Evolutionary conservation across 352 stramenopile genomes (phyloP), one percentile per base, ranked within the genome.

Genomic region (Globisporangium heterothallicum): DNA sequence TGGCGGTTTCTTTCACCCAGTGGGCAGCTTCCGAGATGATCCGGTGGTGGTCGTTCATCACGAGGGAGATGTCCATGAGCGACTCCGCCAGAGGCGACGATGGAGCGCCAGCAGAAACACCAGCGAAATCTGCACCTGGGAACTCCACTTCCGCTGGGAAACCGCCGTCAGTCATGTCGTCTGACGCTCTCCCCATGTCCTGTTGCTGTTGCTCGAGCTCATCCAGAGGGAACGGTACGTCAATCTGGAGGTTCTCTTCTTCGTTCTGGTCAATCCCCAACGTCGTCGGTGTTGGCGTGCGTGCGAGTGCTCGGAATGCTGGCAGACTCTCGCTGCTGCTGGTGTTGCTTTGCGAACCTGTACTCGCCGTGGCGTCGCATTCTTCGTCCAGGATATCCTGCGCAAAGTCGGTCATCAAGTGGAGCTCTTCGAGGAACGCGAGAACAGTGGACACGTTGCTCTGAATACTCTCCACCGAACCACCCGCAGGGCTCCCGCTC

Each of bases 1-100:
- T 59, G 26, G 71, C 63, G 5, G 52, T 59, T 54, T 85, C 84
- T 1, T 40, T 49, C 0, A 88, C 63, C 53, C 68, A 79, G 26
- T 69, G 66, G 27, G 74, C 62, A 0, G 69, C 66, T 55, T 88
- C 68, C 1, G 66, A 70, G 22, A 88, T 41, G n/a, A 88, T 63
- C 0, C 66, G 72, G 21, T 88, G 74, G 47, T 86, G 73, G 24
- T 88, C 78, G n/a, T 53, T 86, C 74, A 88, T 85, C 14, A 88
- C 74, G 21, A 88, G 74, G 16, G 78, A 86, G 41, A 88, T 88
- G 38, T 86, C 78, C 42, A 85, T 53, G 9, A 88, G 56, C 16
- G 78, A 82, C 25, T 85, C 68, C 14, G 74, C 67, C 16, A 88
- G 54, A 22, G 72, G 72, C 4, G 66, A 46, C 1, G 57, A 61